Evolutionary conservation across 164 flowering plant species (phyloP), one percentile per base, ranked within the genome.

Genomic region (Magnolia changhungtana): DNA sequence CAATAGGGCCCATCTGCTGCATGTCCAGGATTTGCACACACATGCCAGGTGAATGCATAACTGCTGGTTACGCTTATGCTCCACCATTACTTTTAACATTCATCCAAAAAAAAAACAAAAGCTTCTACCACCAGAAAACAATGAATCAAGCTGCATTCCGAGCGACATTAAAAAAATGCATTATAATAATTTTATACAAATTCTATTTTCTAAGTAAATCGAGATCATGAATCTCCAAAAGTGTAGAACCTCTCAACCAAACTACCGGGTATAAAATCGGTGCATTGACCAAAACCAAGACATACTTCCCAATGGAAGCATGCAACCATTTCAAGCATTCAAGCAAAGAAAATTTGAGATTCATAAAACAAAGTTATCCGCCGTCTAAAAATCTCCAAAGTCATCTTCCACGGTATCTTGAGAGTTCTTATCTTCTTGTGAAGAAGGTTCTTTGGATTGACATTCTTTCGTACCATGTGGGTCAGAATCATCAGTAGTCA

Each of bases 331-430:
- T 23, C 51, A 59, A 2, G 14, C 16, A 58, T 7, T 20, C 8
- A 18, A 20, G 67, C 67, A 63, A 18, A 18, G n/a, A n/a, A n/a
- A n/a, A n/a, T 18, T 20, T 91, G 85, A 96, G 92, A 5, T 16
- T 50, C 5, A n/a, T 14, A 70, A 14, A 72, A 64, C 51, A 72
- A 66, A 64, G 80, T 76, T 88, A 19, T 75, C 85, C 0, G 98
- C 99, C 27, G 92, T 75, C 84, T 96, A 97, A 84, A 94, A 96
- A 83, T 96, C 99, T 11, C 99, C 99, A 80, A 93, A 96, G 82
- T 93, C 98, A 72, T 96, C 97, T 74, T 96, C 98, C 69, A 80
- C 80, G 61, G 72, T 45, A 76, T 91, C 93, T 59, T 81, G 78
- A 23, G 82, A n/a, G 68, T 69, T 78, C 76, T 82, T 83, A 2